phyloP scores from a whole-genome alignment of 73 alveolate genomes.

The Tetrahymena borealis region DNA sequence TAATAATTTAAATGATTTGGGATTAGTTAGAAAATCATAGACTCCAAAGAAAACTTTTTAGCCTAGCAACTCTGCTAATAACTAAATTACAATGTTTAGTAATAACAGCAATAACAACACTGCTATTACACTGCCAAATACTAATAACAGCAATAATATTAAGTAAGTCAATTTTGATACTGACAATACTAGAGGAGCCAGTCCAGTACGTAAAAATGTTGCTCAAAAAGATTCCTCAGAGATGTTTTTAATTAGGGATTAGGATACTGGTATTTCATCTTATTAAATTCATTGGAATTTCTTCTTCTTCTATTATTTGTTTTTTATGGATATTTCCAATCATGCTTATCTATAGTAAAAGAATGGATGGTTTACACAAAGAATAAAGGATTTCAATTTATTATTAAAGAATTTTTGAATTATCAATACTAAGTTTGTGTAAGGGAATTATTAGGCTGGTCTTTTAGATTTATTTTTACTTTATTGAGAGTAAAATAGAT shows the following conservation, averaged over 20 bases:
- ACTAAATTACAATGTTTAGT: background rate
- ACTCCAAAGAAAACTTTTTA: background rate
- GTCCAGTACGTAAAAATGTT: background rate
- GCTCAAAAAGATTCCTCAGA: background rate
- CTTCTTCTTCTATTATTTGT: no score
- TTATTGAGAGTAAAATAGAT: no score
- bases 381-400: no score
- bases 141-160: background rate
- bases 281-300: no score
- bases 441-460: no score
- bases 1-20: background rate
- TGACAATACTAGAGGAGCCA: background rate
- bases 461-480: no score
- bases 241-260: background rate
- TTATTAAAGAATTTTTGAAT: no score
- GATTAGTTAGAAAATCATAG: background rate
- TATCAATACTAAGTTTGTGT: no score
- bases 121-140: no score
- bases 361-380: no score
- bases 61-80: background rate
- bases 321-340: no score
- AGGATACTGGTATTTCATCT: background rate
- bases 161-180: background rate
- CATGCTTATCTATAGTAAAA: no score
- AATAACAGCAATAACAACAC: background rate